phyloP scores from a whole-genome alignment of 495 filamentous ascomycete species.

The Lasiosphaeria miniovina region DNA sequence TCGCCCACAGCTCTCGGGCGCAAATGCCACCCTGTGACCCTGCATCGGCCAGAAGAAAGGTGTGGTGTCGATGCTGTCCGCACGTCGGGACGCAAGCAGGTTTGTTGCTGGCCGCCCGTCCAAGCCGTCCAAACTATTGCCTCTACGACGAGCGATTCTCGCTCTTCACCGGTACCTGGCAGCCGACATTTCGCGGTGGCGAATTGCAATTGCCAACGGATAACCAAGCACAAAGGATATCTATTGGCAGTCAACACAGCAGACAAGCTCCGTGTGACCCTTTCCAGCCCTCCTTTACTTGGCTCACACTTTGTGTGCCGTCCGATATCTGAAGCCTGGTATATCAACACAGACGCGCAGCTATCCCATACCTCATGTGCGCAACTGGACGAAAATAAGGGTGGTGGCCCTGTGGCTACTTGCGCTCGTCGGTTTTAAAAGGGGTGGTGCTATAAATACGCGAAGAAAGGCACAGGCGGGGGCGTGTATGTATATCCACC shows the following conservation, averaged over 20 bases:
- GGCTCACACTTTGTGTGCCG: constrained; percentile 1
- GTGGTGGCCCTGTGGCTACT: no score
- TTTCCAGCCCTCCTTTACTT: not conserved
- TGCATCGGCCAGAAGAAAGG: not conserved
- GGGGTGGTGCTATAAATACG: no score
- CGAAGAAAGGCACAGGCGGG: no score
- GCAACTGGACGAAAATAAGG: not conserved
- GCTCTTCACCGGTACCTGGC: not conserved
- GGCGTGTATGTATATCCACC: no score
- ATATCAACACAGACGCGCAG: not conserved
- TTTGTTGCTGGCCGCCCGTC: not conserved
- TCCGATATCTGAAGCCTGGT: not conserved
- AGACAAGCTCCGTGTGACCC: no score
- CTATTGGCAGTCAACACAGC: no score
- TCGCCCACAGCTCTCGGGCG: not conserved
- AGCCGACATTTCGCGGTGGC: not conserved
- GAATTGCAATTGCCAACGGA: not conserved
- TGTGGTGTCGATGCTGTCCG: not conserved
- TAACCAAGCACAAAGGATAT: not conserved
- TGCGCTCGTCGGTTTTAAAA: no score
- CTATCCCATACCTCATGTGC: not conserved
- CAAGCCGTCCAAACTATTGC: not conserved
- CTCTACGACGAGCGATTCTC: not conserved
- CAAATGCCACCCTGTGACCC: not conserved
- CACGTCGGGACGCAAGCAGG: not conserved